These are phyloP conservation scores for Lactuca saligna DNA, from an alignment of 129 eudicot species.

Conservation along the genomic window DNA sequence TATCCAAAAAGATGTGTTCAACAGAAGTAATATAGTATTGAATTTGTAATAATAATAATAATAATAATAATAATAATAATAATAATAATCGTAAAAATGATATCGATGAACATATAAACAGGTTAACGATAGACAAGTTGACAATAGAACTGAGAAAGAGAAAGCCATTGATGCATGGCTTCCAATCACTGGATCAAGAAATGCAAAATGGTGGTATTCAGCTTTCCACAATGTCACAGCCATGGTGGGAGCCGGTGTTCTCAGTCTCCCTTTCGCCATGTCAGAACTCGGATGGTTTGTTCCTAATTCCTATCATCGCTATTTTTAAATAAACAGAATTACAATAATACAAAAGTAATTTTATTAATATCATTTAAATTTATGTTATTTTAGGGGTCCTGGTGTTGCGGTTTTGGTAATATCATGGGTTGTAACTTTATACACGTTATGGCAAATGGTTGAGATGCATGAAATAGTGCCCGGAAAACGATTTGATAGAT, in stretches of 20 bases:
- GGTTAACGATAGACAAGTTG: conserved; percentile 47
- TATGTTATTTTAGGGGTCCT: conserved; percentile 47
- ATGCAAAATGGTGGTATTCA: conserved; percentile 67
- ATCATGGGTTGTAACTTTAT: conserved; percentile 52
- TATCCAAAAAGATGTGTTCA: no score
- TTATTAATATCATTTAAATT: no score
- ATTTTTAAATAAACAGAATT: no score
- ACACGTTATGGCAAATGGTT: conserved; percentile 69
- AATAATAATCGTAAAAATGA: neutral
- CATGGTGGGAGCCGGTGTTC: conserved; percentile 69
- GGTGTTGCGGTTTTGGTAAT: conserved; percentile 45
- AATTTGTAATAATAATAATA: neutral
- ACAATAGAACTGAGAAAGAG: conserved; percentile 34
- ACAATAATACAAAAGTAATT: no score
- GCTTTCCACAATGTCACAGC: conserved; percentile 68
- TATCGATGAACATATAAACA: conserved; percentile 6
- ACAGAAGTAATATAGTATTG: no score
- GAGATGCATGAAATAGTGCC: conserved; percentile 64
- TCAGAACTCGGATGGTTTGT: conserved; percentile 62
- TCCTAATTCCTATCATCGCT: neutral
- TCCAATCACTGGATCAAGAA: conserved; percentile 47
- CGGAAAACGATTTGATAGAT: conserved; percentile 52
- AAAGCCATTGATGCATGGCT: conserved; percentile 59
- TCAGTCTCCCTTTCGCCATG: conserved; percentile 69
- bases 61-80: no score